Evolutionary conservation across 164 flowering plant species (phyloP).

Genomic region (Tinospora cordifolia): DNA sequence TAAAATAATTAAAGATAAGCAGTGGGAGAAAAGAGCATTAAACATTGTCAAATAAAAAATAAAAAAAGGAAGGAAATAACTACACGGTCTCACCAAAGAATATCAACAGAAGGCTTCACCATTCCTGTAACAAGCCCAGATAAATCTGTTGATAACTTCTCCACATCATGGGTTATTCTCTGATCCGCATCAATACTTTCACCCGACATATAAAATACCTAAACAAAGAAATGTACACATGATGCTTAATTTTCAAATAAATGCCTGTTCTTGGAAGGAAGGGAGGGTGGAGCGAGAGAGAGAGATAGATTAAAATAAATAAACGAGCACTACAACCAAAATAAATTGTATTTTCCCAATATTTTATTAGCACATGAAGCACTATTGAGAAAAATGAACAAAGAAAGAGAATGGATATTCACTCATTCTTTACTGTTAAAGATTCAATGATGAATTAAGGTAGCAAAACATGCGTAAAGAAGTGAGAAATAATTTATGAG

Average conservation of each 20-base stretch:
- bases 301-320: background rate
- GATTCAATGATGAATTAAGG: background rate
- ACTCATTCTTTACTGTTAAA: background rate
- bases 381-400: background rate
- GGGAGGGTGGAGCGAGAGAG: too few species aligned
- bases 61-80: background rate
- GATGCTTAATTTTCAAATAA: background rate
- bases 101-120: constrained; percentile 97
- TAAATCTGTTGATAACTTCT: constrained; percentile 75
- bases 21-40: background rate
- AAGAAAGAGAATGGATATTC: background rate
- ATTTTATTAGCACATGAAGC: background rate
- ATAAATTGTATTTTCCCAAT: background rate
- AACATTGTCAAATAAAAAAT: background rate
- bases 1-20: background rate
- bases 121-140: constrained; percentile 95
- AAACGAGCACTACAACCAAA: background rate
- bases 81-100: constrained; percentile 61
- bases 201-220: constrained; percentile 86
- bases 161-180: constrained; percentile 86
- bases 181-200: constrained; percentile 88
- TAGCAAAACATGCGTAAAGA: background rate
- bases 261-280: background rate
- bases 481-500: background rate
- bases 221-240: constrained; percentile 20